Conservation (phyloP, 441 rosid species). For the Breynia disticha region DNA sequence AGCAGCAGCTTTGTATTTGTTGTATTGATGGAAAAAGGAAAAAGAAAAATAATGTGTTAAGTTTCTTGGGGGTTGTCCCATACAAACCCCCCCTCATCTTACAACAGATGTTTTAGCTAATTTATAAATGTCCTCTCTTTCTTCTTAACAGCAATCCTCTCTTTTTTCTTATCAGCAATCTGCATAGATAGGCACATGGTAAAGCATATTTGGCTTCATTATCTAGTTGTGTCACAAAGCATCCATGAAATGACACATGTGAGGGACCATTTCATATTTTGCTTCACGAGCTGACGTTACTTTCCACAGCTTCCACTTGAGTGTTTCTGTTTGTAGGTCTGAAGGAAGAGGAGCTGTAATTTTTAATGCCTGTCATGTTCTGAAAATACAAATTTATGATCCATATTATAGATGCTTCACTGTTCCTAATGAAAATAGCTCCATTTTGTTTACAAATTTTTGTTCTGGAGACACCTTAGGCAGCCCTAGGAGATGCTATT, state of each 20-base stretch:
- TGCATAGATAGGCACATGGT: too few species aligned
- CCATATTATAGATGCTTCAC: background rate
- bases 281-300: background rate
- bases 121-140: too few species aligned
- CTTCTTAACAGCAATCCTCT: too few species aligned
- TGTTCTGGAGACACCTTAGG: too few species aligned
- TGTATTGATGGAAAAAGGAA: constrained; percentile 32
- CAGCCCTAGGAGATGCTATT: too few species aligned
- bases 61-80: constrained; percentile 4
- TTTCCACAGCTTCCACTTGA: constrained; percentile 8
- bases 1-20: constrained; percentile 39
- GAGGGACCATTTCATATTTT: too few species aligned
- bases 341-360: constrained; percentile 56
- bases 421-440: background rate
- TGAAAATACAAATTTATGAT: background rate
- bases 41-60: constrained; percentile 45
- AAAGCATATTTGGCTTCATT: too few species aligned
- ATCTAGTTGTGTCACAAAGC: too few species aligned
- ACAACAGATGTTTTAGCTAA: too few species aligned
- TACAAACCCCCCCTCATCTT: too few species aligned
- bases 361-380: constrained; percentile 33
- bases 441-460: background rate
- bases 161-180: too few species aligned
- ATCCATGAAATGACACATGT: too few species aligned
- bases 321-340: constrained; percentile 33